phyloP scores from a whole-genome alignment of 345 rosid species.

The Lumnitzera littorea region DNA sequence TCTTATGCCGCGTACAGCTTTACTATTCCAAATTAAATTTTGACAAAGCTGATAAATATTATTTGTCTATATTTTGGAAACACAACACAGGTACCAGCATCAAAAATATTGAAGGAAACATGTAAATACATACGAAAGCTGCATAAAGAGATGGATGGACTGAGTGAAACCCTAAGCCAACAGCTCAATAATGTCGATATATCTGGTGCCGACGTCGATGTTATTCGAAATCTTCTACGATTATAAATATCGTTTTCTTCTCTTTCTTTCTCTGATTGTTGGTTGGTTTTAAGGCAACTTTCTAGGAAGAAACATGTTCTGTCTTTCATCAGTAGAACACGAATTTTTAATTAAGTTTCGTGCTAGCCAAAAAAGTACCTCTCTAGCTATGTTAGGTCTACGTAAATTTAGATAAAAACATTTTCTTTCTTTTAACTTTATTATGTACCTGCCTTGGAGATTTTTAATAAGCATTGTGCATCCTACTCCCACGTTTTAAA shows the following conservation, averaged over 20 bases:
- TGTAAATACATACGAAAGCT: conserved; percentile 13
- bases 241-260: neutral
- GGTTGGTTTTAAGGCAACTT: conserved; percentile 10
- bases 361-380: neutral
- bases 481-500: no score
- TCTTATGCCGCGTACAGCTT: no score
- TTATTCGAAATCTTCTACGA: conserved; percentile 4
- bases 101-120: conserved; percentile 13
- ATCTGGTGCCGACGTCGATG: neutral
- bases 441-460: no score
- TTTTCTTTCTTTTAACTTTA: no score
- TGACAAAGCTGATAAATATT: neutral
- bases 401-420: neutral
- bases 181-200: conserved; percentile 3
- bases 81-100: neutral
- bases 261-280: neutral
- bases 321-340: neutral
- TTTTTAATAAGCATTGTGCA: no score
- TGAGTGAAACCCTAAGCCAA: conserved; percentile 6
- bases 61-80: neutral
- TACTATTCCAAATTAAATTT: no score
- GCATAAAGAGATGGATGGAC: conserved; percentile 15
- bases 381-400: neutral
- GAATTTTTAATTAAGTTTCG: neutral
- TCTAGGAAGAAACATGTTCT: conserved; percentile 1